A percentile compares a stretch with the other conserved stretches of the same genome.
These are phyloP conservation scores for Microthlaspi erraticum DNA, from an alignment of 345 rosid species.

Conservation along the genomic window DNA sequence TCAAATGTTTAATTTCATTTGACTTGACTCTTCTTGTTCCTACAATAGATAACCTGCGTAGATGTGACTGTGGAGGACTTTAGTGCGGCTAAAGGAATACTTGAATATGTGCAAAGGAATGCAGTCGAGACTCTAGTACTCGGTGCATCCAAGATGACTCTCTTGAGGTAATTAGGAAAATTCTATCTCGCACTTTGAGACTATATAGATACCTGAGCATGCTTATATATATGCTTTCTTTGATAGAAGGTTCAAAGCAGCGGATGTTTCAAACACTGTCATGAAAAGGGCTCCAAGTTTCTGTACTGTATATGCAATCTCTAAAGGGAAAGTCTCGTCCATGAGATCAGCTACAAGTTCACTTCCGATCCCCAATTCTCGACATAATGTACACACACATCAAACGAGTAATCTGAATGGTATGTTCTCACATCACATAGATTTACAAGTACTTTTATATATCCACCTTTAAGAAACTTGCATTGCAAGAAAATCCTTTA, in stretches of 20 bases:
- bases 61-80: slow-evolving; percentile 67
- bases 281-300: slow-evolving; percentile 67
- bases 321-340: slow-evolving; percentile 68
- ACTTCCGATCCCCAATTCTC: slow-evolving; percentile 42
- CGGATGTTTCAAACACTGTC: slow-evolving; percentile 63
- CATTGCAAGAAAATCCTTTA: no score
- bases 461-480: no score
- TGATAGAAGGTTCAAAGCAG: slow-evolving; percentile 62
- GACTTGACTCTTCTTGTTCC: slow-evolving; percentile 11
- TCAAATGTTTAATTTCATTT: neutral
- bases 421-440: slow-evolving; percentile 8
- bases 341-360: slow-evolving; percentile 56
- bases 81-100: slow-evolving; percentile 59
- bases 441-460: neutral
- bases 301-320: slow-evolving; percentile 74
- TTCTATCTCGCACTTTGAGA: slow-evolving; percentile 11
- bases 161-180: slow-evolving; percentile 59
- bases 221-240: slow-evolving; percentile 17
- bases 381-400: slow-evolving; percentile 23
- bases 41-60: slow-evolving; percentile 60
- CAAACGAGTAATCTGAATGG: slow-evolving; percentile 27
- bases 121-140: slow-evolving; percentile 55
- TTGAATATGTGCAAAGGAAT: slow-evolving; percentile 49
- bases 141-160: slow-evolving; percentile 60
- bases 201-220: neutral